A percentile compares a stretch with the other conserved stretches of the same genome.
phyloP scores from a whole-genome alignment of 257 asterid species.

The Solanum pimpinellifolium region DNA sequence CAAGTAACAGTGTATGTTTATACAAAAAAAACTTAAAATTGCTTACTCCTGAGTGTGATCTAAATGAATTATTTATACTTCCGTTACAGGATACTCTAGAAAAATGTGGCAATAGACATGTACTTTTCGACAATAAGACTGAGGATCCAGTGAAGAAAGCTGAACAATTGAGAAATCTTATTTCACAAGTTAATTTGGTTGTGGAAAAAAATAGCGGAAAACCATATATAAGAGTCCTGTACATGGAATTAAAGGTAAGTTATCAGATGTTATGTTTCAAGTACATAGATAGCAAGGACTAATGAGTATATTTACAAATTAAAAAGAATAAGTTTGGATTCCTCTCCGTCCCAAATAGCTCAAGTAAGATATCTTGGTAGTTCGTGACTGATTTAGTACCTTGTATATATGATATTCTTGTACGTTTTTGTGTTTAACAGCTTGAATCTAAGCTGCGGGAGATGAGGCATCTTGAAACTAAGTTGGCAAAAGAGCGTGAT shows the following conservation, averaged over 20 bases:
- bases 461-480: slow-evolving; percentile 1
- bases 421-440: not conserved
- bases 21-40: too few relatives aligned
- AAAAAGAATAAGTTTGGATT: too few relatives aligned
- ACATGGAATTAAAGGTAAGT: slow-evolving; percentile 26
- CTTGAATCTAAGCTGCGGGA: slow-evolving; percentile 5
- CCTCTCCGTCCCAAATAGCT: too few relatives aligned
- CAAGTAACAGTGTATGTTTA: too few relatives aligned
- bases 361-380: too few relatives aligned
- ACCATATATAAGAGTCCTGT: slow-evolving; percentile 39
- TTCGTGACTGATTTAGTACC: too few relatives aligned
- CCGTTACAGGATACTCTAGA: not conserved
- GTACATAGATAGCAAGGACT: too few relatives aligned
- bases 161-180: slow-evolving; percentile 32
- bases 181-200: slow-evolving; percentile 33
- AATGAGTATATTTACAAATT: too few relatives aligned
- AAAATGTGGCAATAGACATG: not conserved
- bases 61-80: not conserved
- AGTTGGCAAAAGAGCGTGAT: slow-evolving; percentile 3
- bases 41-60: not conserved
- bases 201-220: slow-evolving; percentile 33
- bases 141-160: not conserved
- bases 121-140: not conserved
- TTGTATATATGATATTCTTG: not conserved
- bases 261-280: too few relatives aligned